Base-by-base conservation (phyloP, 176 grass and related monocot species). In the Rhipidocladum racemiflorum region DNA sequence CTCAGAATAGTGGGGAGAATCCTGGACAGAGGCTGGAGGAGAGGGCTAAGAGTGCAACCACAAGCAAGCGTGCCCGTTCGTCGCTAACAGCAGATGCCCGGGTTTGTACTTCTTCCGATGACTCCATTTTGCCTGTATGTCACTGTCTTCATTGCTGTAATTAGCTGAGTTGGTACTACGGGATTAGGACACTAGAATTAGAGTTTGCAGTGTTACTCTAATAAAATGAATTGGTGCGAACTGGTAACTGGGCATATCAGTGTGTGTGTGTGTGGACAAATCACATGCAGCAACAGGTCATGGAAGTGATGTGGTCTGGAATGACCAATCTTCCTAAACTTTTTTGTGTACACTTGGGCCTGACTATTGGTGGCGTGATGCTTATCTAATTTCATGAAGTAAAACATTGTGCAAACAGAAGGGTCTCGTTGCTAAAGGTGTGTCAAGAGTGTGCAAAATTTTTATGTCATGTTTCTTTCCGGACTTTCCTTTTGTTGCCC, bases 11-110 rank as follows among this genome's bases (percentile, higher is more conserved):
- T 61, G 62, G 34, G 25, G 92, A 90, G 35, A 61, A 84, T 64
- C 44, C 79, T 29, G 87, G 49, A 29, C 87, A 85, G 38, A 88
- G 87, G 42, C 78, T 75, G 45, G 92, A 91, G 20, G 87, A 94
- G 70, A 83, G 87, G 78, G 77, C 89, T 35, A 34, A 34, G 69
- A 92, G 81, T 68, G 64, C 75, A 18, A 67, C 83, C 68, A 85
- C 88, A 39, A 95, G 89, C 83, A 95, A 90, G 63, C 89, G 89
- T 38, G 87, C 78, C 74, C 89, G 92, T 78, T 92, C 92, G 6
- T 95, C 92, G 39, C 71, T 92, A 57, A 72, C 68, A 5, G 92
- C 68, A n/a, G 92, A 95, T 73, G 75, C 87, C 68, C 87, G 92
- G 89, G 92, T 95, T 82, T 74, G 87, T 85, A 85, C 83, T 67